A percentile compares a stretch with the other conserved stretches of the same genome.
phyloP scores from a whole-genome alignment of 75 land plant species.

The Azolla pinnata region DNA sequence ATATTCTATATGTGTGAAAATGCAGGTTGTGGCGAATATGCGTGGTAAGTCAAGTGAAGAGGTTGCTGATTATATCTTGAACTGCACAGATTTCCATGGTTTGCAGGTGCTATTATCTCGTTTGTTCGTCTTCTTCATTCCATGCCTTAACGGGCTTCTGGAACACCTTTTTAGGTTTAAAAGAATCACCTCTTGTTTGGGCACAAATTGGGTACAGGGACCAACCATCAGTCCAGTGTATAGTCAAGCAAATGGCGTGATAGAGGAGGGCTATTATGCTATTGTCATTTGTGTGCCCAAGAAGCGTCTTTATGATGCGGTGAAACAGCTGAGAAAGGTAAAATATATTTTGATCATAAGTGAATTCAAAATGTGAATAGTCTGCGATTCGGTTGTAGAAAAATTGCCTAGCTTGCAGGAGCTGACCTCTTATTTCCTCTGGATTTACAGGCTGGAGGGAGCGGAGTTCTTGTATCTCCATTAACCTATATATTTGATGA shows the following conservation, averaged over 20 bases:
- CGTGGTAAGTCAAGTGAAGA: conserved; percentile 73
- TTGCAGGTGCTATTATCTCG: conserved; percentile 50
- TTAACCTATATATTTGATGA: conserved; percentile 93
- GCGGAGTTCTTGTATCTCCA: conserved; percentile 77
- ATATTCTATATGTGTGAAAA: background rate
- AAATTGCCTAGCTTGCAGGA: too few species aligned
- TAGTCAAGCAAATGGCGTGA: conserved; percentile 46
- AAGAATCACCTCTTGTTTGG: too few species aligned
- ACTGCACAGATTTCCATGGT: conserved; percentile 52
- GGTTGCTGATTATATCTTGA: conserved; percentile 63
- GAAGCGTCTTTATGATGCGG: conserved; percentile 70
- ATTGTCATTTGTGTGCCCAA: conserved; percentile 79
- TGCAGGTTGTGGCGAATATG: conserved; percentile 87
- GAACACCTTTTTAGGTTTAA: too few species aligned
- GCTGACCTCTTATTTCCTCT: too few species aligned
- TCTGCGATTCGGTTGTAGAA: too few species aligned
- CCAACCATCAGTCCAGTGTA: conserved; percentile 87
- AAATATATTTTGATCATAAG: too few species aligned
- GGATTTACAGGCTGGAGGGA: conserved; percentile 67
- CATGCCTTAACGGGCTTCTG: too few species aligned
- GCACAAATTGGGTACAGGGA: conserved; percentile 62
- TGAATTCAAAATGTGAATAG: too few species aligned
- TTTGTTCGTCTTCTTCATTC: too few species aligned
- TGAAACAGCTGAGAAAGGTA: conserved; percentile 70
- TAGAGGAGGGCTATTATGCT: conserved; percentile 65